phyloP scores from a whole-genome alignment of 225 moss, liverwort and hornwort genomes.

The Polytrichum formosum region DNA sequence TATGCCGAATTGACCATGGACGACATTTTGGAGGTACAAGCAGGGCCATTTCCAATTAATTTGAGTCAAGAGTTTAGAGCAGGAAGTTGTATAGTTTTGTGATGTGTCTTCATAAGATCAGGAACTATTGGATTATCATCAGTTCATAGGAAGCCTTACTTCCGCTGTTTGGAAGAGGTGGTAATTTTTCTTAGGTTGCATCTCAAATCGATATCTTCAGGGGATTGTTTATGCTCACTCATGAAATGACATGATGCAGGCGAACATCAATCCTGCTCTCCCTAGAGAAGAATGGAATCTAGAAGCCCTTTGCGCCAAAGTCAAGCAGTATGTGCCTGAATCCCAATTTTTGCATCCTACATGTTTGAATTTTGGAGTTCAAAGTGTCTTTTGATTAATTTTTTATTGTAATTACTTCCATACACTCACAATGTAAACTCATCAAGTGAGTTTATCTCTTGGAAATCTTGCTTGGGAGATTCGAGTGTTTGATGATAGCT shows the following conservation, averaged over 20 bases:
- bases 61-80: too few relatives aligned
- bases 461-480: too few relatives aligned
- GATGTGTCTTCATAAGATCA: not conserved
- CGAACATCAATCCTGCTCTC: conserved; percentile 74
- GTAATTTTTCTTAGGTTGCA: not conserved
- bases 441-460: too few relatives aligned
- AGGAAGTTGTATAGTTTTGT: not conserved
- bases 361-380: too few relatives aligned
- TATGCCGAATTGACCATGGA: conserved; percentile 99
- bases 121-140: not conserved
- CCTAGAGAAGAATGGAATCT: conserved; percentile 80
- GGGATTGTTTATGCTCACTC: conserved; percentile 1
- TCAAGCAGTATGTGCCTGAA: conserved; percentile 61
- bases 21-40: conserved; percentile 78
- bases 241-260: conserved; percentile 40
- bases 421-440: too few relatives aligned
- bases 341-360: too few relatives aligned
- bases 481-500: too few relatives aligned
- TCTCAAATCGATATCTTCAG: not conserved
- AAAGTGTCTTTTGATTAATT: too few relatives aligned
- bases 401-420: too few relatives aligned
- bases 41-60: too few relatives aligned
- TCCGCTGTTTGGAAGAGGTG: too few relatives aligned
- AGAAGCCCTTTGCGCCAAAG: conserved; percentile 82
- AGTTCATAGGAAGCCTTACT: too few relatives aligned